phyloP scores from a whole-genome alignment of 2,329 filamentous ascomycete genomes.

The Botrytis porri region DNA sequence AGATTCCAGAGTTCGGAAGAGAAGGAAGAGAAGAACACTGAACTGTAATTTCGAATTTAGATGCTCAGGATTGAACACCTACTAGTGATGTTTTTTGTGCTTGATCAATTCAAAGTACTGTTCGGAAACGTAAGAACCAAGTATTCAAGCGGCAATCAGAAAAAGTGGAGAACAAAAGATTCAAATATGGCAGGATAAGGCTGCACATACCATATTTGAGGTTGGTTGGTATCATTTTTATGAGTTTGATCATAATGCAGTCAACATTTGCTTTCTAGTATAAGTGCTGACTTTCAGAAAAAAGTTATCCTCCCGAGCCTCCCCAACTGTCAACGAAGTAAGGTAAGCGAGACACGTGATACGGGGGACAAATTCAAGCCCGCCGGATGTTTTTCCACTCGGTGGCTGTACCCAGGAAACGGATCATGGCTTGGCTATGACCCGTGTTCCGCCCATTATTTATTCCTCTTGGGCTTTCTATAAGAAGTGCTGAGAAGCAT shows the following conservation, averaged over 20 bases:
- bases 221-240: not conserved
- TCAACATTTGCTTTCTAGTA: not conserved
- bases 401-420: not conserved
- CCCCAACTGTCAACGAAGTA: not conserved
- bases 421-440: not conserved
- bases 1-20: not conserved
- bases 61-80: not conserved
- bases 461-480: not conserved
- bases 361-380: not conserved
- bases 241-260: not conserved
- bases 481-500: not conserved
- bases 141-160: not conserved
- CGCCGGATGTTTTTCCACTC: not conserved
- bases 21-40: not conserved
- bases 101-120: not conserved
- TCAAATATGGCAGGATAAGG: not conserved
- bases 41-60: not conserved
- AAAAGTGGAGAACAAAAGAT: not conserved
- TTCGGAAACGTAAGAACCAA: not conserved
- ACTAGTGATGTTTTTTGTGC: not conserved
- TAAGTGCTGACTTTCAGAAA: not conserved
- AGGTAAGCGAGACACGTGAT: constrained; percentile 8
- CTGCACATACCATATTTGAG: not conserved
- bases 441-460: not conserved
- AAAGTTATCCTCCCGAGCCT: not conserved